Base-by-base conservation (phyloP, 2,329 filamentous ascomycete genomes). In the Cercospora sojina region DNA sequence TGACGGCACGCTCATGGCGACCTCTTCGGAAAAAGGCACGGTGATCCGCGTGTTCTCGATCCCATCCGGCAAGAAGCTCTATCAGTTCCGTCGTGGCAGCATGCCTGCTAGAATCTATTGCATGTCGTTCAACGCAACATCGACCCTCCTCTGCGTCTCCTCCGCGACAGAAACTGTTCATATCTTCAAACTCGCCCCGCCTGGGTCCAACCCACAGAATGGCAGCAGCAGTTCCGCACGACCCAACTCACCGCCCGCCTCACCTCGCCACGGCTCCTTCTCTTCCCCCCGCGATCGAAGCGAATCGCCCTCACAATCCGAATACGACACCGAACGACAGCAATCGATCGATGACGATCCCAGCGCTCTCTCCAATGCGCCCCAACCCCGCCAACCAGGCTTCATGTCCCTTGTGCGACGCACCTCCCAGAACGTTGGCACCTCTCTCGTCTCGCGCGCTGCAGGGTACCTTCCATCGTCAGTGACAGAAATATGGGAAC, bases 401-500 rank as follows among this genome's bases (percentile, higher is more conserved):
- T 88, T 98, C 73, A 90, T 94, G 76, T 96, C 90, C 73, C 91
- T 99, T 80, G 86, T 99, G 32, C 88, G 95, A n/a, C 88, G 94
- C 27, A 97, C 95, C 4, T 98, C 94, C 4, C 93, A 98, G 77
- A 91, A 94, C 65, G 94, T 98, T 78, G 91, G 93, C 43, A 93
- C 91, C 69, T 91, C 90, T 25, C 90, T 99, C 66, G 94, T 92
- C 18, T 91, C 92, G 5, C 92, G 92, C 7, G 90, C 97, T 32
- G 93, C 93, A 4, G 93, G 92, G 0, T 99, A 99, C 77, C 83
- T 99, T 1, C 95, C 95, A 0, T 91, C 91, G 74, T 94, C 93
- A 1, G 93, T 99, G 4, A 94, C 94, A 1, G 94, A 98, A 79
- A 97, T 98, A 85, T 98, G 93, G 93, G 95, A 99, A 75, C 95